Evolutionary conservation across 495 filamentous ascomycete genomes (phyloP), one percentile per base, ranked within the genome.

Genomic region (Xylaria intraflava): DNA sequence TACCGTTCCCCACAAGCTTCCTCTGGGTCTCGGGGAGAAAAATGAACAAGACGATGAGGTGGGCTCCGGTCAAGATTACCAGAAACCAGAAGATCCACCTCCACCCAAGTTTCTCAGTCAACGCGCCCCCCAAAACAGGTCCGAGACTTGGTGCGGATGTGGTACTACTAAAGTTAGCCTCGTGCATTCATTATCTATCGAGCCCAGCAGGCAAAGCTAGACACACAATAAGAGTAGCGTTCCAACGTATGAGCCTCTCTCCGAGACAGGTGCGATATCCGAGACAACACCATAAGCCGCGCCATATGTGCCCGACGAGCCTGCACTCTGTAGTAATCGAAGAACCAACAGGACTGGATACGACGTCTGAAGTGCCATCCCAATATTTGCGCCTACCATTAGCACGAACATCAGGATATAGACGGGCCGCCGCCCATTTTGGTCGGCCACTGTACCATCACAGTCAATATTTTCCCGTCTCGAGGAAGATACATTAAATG

Each of bases 361-460:
- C 9, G n/a, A 36, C 17, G 20, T 14, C 23, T 48, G 29, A 5
- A 48, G 30, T 23, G 46, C 46, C 12, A 48, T 20, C 6, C 17
- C 29, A 6, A 48, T 46, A 47, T 58, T 41, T 19, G 55, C 55
- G 10, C 17, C 27, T 1, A 22, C 41, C 33, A 54, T 54, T 7
- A 54, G 30, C 14, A 22, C 14, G 19, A 61, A 38, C 7, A 46
- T 50, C 16, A 43, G 3, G 9, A 56, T 20, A 24, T 78, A 7
- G 60, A 71, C 1, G 19, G 70, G 74, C 8, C 78, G 60, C 39
- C 78, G 63, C 2, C 78, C 78, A 6, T 57, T 52, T 1, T 31
- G 55, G 52, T 81, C 76, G 1, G 78, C 69, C n/a, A n/a, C n/a
- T n/a, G n/a, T n/a, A n/a, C n/a, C n/a, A n/a, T n/a, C n/a, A n/a